Percentiles rank a stretch among this genome's conserved stretches.
phyloP scores from a whole-genome alignment of 352 stramenopile genomes.

The Globisporangium echinulatum region DNA sequence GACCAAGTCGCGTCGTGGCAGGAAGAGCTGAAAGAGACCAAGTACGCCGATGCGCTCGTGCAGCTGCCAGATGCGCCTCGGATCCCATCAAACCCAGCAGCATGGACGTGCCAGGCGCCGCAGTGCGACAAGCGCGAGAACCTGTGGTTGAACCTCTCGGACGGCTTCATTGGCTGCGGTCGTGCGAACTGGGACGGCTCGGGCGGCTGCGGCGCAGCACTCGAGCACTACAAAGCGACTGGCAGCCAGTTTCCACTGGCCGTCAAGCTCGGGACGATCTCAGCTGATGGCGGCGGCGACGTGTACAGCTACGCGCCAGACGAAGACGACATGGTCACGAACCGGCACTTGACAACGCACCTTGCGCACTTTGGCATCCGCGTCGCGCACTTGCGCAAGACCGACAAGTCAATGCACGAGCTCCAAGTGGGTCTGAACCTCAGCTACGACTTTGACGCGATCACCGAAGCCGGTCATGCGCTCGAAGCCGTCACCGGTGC shows the following conservation, averaged over 20 bases:
- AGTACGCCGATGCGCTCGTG: slow-evolving; percentile 69
- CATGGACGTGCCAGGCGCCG: slow-evolving; percentile 87
- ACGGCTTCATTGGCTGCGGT: slow-evolving; percentile 81
- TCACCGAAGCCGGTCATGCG: slow-evolving; percentile 95
- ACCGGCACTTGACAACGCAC: slow-evolving; percentile 93
- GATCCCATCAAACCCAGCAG: slow-evolving; percentile 62
- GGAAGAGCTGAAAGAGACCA: slow-evolving; percentile 68
- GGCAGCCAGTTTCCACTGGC: slow-evolving; percentile 91
- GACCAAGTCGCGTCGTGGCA: slow-evolving; percentile 81
- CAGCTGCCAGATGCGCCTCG: slow-evolving; percentile 54
- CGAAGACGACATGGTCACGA: slow-evolving; percentile 96
- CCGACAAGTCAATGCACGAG: slow-evolving; percentile 98
- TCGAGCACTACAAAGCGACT: slow-evolving; percentile 95
- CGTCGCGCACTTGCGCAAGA: slow-evolving; percentile 93
- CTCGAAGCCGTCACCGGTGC: slow-evolving; percentile 88
- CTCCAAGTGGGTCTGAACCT: slow-evolving; percentile 97
- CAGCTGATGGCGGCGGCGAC: slow-evolving; percentile 91
- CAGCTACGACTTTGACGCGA: slow-evolving; percentile 97
- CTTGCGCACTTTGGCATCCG: slow-evolving; percentile 95
- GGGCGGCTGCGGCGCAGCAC: slow-evolving; percentile 92
- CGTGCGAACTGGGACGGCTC: slow-evolving; percentile 95
- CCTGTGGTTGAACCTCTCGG: slow-evolving; percentile 98
- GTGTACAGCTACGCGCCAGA: slow-evolving; percentile 98
- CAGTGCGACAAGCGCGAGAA: slow-evolving; percentile 96
- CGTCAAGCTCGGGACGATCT: slow-evolving; percentile 98